Conservation (phyloP, 2,329 filamentous ascomycete genomes). For the Penicillium sp. region DNA sequence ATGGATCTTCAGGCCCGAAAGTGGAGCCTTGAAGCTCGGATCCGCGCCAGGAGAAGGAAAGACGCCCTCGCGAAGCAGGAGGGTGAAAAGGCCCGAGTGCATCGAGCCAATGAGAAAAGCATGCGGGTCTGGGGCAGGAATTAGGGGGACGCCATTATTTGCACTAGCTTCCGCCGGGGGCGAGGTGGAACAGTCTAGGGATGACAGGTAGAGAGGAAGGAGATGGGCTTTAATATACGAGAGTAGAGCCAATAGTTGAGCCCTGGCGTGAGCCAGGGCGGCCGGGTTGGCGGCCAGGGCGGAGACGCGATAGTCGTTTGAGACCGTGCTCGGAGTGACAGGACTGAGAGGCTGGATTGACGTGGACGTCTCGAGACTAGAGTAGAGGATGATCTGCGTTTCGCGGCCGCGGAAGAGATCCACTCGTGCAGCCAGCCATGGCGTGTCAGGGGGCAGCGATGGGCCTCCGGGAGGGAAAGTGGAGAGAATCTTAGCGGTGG, state of each 20-base stretch:
- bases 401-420: conserved; percentile 37
- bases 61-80: conserved; percentile 21
- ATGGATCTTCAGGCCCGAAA: conserved; percentile 24
- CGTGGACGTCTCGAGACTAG: conserved; percentile 34
- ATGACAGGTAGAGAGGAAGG: conserved; percentile 26
- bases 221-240: conserved; percentile 23
- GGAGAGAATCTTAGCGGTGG: conserved; percentile 31
- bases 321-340: conserved; percentile 3
- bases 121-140: conserved; percentile 24
- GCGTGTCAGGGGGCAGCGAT: conserved; percentile 12
- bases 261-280: conserved; percentile 14
- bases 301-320: background rate
- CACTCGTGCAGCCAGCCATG: conserved; percentile 40
- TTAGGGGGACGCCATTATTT: conserved; percentile 12
- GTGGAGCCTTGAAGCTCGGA: conserved; percentile 3
- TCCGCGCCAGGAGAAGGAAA: conserved; percentile 6
- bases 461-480: conserved; percentile 25
- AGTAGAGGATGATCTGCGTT: conserved; percentile 41
- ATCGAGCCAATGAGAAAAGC: conserved; percentile 37
- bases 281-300: conserved; percentile 1
- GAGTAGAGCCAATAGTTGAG: conserved; percentile 28
- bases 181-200: background rate
- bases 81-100: conserved; percentile 30
- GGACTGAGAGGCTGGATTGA: conserved; percentile 16
- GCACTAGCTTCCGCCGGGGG: background rate